Base-by-base conservation (phyloP, 345 rosid species). In the Acer saccharum region DNA sequence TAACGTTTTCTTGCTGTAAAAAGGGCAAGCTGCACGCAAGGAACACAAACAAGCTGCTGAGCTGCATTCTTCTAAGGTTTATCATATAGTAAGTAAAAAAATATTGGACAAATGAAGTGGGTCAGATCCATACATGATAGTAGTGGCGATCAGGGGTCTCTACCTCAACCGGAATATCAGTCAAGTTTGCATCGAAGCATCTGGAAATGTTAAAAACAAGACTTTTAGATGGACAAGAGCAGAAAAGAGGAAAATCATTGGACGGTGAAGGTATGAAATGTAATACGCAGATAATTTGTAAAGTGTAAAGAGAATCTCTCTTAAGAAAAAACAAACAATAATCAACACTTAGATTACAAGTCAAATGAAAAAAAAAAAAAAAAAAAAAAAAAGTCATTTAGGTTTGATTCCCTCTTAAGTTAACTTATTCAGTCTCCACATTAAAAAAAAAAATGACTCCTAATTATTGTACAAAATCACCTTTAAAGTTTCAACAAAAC, bases 161-260 rank as follows among this genome's bases (percentile, higher is more conserved):
- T 67, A 95, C 89, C 85, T 92, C 89, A 17, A 95, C 93, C 10
- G 97, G 99, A 81, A 95, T 90, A 84, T 94, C 99, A 71, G 92
- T 90, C 88, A 95, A 81, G 73, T 88, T 93, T 50, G 97, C 93
- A 90, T 95, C 97, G 68, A 70, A 86, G 76, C 98, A 95, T 82
- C 98, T 95, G 81, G 68, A 68, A 83, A 65, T 29, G 32, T 75
- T 57, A 4, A 63, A 39, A 55, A 29, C 7, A 10, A 1, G 29
- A 68, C 11, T 71, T 2, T 32, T 69, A 71, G 54, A 12, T 64
- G 11, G 27, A 68, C 32, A n/a, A n/a, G 5, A 80, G 65, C 41
- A 75, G 46, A 7, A 39, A 71, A 66, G 54, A 48, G 44, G 20
- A 9, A 65, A 62, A 74, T 44, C 44, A 3, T 25, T 9, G 12